phyloP scores from a whole-genome alignment of 1,284 basidiomycete species.

The Heterobasidion occidentale region DNA sequence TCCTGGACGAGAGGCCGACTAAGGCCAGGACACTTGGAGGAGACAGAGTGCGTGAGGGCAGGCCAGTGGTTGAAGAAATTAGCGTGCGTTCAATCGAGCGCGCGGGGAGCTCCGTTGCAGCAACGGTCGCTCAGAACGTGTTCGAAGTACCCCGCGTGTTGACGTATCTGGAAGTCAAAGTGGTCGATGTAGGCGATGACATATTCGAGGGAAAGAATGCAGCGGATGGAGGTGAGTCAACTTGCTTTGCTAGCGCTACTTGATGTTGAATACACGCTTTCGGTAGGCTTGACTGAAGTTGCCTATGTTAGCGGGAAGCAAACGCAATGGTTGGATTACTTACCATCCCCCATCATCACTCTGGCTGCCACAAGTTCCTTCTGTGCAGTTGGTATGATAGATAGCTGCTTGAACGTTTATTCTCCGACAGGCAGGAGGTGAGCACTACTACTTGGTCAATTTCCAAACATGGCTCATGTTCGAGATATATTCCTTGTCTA shows the following conservation, averaged over 20 bases:
- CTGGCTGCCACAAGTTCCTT: conserved; percentile 61
- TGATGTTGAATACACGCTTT: conserved; percentile 25
- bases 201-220: conserved; percentile 77
- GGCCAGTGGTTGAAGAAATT: conserved; percentile 43
- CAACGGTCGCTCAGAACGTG: conserved; percentile 8
- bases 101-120: neutral
- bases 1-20: conserved; percentile 34
- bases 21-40: conserved; percentile 67
- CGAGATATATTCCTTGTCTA: conserved; percentile 18
- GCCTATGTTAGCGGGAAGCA: conserved; percentile 55
- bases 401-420: conserved; percentile 75
- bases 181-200: conserved; percentile 57
- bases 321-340: conserved; percentile 84
- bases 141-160: conserved; percentile 46
- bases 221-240: conserved; percentile 48
- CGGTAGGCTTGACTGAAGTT: conserved; percentile 48
- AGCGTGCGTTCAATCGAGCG: neutral
- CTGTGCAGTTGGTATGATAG: conserved; percentile 70
- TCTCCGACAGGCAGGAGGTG: conserved; percentile 74
- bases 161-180: conserved; percentile 46
- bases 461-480: conserved; percentile 5
- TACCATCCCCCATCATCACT: conserved; percentile 62
- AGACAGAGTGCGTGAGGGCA: conserved; percentile 42
- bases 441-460: conserved; percentile 13
- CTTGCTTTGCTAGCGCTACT: neutral